A percentile compares a stretch with the other conserved stretches of the same genome.
Conservation (phyloP, 805 yeast species). For the Hanseniaspora hatyaiensis region DNA sequence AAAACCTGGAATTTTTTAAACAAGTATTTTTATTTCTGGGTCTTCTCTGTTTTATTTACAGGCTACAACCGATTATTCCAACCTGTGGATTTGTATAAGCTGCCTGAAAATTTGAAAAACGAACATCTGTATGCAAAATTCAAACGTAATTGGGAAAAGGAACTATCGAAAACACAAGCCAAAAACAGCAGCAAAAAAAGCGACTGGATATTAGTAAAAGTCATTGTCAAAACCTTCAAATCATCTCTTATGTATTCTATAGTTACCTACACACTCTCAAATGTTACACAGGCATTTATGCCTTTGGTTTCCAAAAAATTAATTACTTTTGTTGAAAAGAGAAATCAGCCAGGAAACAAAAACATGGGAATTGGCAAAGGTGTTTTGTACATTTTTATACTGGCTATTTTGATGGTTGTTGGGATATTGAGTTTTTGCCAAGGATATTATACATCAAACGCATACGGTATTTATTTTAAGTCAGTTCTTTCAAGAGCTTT, state of each 20-base stretch:
- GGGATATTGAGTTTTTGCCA: constrained; percentile 45
- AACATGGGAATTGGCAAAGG: constrained; percentile 58
- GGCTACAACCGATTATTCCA: constrained; percentile 65
- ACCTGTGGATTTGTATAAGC: constrained; percentile 46
- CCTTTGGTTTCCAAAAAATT: constrained; percentile 57
- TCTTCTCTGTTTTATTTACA: constrained; percentile 46
- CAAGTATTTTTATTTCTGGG: constrained; percentile 51
- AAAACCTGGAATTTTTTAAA: constrained; percentile 3
- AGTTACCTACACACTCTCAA: constrained; percentile 37
- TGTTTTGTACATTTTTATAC: constrained; percentile 64
- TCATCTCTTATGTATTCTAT: constrained; percentile 36
- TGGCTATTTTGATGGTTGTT: constrained; percentile 42
- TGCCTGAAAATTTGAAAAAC: constrained; percentile 35
- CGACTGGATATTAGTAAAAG: constrained; percentile 30
- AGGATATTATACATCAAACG: constrained; percentile 48
- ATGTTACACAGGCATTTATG: constrained; percentile 40
- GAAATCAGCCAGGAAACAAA: constrained; percentile 37
- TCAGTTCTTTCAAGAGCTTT: constrained; percentile 60
- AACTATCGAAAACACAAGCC: constrained; percentile 26
- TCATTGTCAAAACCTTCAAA: constrained; percentile 38
- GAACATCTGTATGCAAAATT: constrained; percentile 35
- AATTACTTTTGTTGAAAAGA: constrained; percentile 49
- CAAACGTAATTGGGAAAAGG: constrained; percentile 27
- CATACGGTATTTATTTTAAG: constrained; percentile 59
- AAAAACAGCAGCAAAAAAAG: constrained; percentile 22